Conservation (phyloP, 441 rosid genomes). For the Brassica hybrid region DNA sequence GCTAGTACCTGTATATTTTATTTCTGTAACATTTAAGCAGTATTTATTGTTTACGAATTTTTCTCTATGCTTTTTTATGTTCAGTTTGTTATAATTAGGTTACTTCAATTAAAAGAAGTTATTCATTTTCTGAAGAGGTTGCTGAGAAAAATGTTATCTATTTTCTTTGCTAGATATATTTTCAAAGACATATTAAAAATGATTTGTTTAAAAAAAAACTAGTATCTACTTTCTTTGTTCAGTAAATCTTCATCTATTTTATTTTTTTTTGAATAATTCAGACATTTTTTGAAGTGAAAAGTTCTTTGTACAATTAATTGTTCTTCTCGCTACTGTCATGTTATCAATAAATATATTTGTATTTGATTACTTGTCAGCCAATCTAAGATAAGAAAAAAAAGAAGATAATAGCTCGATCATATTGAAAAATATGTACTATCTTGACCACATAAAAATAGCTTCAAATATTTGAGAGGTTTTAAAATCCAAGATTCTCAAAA, state of each 20-base stretch:
- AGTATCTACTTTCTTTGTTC: neutral
- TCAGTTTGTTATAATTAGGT: too few species aligned
- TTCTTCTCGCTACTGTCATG: neutral
- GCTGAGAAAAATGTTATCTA: neutral
- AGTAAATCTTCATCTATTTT: neutral
- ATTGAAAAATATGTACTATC: too few species aligned
- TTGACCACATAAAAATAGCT: neutral
- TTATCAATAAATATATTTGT: too few species aligned
- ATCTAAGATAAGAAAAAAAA: neutral
- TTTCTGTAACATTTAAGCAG: too few species aligned
- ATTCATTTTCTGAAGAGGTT: too few species aligned
- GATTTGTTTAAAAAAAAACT: too few species aligned
- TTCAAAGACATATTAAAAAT: neutral
- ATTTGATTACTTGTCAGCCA: neutral
- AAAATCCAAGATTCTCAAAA: neutral
- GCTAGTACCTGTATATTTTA: too few species aligned
- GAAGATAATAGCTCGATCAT: neutral
- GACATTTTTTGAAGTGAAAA: neutral
- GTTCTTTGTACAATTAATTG: neutral
- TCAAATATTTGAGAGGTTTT: neutral
- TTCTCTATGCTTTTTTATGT: too few species aligned
- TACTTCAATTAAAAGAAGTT: too few species aligned
- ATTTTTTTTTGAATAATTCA: neutral
- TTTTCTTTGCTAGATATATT: neutral
- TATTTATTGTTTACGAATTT: too few species aligned